These are phyloP conservation scores for Tubosaeta sp. DNA, from an alignment of 768 basidiomycete genomes.

Conservation along the genomic window DNA sequence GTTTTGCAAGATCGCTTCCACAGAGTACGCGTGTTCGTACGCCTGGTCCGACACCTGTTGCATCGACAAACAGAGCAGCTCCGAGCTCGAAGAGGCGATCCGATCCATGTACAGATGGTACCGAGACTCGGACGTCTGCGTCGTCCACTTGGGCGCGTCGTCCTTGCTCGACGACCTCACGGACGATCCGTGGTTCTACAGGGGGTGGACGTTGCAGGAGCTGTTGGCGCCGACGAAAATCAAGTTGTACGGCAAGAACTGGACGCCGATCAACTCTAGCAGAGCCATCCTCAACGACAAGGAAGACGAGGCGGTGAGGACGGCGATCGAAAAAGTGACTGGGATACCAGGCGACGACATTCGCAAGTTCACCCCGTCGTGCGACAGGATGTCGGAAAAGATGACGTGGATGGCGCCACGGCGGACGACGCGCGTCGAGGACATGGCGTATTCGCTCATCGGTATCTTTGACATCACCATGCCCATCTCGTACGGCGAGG, in stretches of 20 bases:
- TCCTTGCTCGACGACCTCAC: background rate
- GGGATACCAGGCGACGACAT: background rate
- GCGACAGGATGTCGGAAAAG: slow-evolving; percentile 1
- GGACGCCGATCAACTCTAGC: background rate
- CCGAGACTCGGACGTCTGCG: background rate
- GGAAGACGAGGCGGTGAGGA: background rate
- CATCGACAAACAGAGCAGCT: slow-evolving; percentile 6
- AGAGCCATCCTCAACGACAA: slow-evolving; percentile 1
- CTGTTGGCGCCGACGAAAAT: background rate
- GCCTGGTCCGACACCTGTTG: slow-evolving; percentile 7
- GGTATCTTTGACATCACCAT: slow-evolving; percentile 5
- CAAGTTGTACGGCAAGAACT: slow-evolving; percentile 3
- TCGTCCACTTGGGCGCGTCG: background rate
- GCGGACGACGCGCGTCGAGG: background rate
- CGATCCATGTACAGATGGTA: slow-evolving; percentile 9
- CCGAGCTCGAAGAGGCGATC: slow-evolving; percentile 5
- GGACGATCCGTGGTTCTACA: slow-evolving; percentile 3
- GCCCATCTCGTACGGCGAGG: slow-evolving; percentile 3
- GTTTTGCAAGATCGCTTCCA: slow-evolving; percentile 1
- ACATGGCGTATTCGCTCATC: slow-evolving; percentile 3
- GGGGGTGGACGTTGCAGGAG: slow-evolving; percentile 6
- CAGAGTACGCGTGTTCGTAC: slow-evolving; percentile 1
- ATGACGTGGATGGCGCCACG: slow-evolving; percentile 6
- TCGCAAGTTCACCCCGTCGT: background rate
- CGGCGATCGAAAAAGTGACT: background rate